Base-by-base conservation (phyloP, 2,329 filamentous ascomycete genomes). In the Talaromyces sp. region DNA sequence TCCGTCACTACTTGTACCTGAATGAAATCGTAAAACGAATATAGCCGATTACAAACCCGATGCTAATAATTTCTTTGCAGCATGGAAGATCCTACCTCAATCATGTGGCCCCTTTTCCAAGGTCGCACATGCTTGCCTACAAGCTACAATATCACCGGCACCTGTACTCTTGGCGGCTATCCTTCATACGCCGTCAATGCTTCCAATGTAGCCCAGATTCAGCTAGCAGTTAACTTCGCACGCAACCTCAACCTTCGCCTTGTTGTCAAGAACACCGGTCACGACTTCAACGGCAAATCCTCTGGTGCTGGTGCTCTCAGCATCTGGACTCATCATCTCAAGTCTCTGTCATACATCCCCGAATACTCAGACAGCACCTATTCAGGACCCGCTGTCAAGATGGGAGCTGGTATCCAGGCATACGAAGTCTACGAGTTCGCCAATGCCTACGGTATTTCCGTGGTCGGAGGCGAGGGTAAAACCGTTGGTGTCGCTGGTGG, bases 401-500 rank as follows among this genome's bases (percentile, higher is more conserved):
- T 65, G 41, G 64, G 56, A 22, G 14, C 59, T 27, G 64, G 64
- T 31, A 41, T 62, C 10, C 58, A 62, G 16, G 58, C 45, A 47
- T 50, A 43, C 13, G 64, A 65, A n/a, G 45, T 62, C 7, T 62
- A 62, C 10, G 3, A 65, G 6, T 19, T 39, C 8, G 80, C 85
- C 0, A 75, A 82, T 62, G 69, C 76, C 1, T 69, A 79, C 63
- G 80, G 82, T 57, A 73, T 85, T n/a, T 79, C 79, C 1, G 75
- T 87, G 3, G 82, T 89, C 0, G 84, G 83, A 1, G 87, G 87
- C 1, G 81, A 81, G 31, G 49, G 58, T 14, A 22, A 33, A 5
- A 84, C 82, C 0, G 86, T 89, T 3, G 86, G 86, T 1, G 69
- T 87, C 13, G 83, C 85, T 0, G 87, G 87, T 16, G 87, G 87